Base-by-base conservation (phyloP, 148 eudicot species). In the Arctostaphylos glauca region DNA sequence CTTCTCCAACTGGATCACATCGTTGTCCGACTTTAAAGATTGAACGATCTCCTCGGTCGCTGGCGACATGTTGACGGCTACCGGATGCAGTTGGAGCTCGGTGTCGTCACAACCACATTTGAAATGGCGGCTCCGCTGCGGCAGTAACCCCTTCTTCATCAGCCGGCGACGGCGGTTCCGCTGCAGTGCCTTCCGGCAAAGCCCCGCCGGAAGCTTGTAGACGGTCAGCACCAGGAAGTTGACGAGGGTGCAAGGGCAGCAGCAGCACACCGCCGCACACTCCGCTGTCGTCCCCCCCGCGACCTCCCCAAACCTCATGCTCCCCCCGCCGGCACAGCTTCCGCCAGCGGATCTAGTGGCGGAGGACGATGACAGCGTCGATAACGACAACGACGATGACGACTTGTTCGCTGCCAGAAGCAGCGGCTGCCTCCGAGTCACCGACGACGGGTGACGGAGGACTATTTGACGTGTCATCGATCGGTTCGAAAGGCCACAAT, bases 211-310 rank as follows among this genome's bases (percentile, higher is more conserved):
- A 18, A 91, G 21, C 82, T 82, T 86, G 89, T 79, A 91, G 4
- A 88, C 79, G 38, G 38, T 31, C 38, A 31, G 38, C 38, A 31
- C 38, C 38, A 31, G 38, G 38, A 31, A 31, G 66, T 87, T 85
- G 31, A 86, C 70, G n/a, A 90, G 44, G 18, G 88, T 80, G 76
- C 90, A 88, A 0, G 94, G 94, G 79, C 88, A 89, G 78, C 94
- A 91, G 82, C 94, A 91, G 85, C 89, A 84, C 31, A 91, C 86
- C 3, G 88, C 94, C 9, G 91, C 92, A 67, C 94, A 91, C 44
- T 88, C 94, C 53, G 94, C 94, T 79, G 92, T 73, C 18, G 94
- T 89, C 9, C 89, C 92, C 7, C 94, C 94, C 2, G 91, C 94
- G 5, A 86, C 89, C 86, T 90, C 94, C 43, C 90, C 90, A 13